These are phyloP conservation scores for Candida boleticola DNA, from an alignment of 805 yeast genomes.

Conservation along the genomic window DNA sequence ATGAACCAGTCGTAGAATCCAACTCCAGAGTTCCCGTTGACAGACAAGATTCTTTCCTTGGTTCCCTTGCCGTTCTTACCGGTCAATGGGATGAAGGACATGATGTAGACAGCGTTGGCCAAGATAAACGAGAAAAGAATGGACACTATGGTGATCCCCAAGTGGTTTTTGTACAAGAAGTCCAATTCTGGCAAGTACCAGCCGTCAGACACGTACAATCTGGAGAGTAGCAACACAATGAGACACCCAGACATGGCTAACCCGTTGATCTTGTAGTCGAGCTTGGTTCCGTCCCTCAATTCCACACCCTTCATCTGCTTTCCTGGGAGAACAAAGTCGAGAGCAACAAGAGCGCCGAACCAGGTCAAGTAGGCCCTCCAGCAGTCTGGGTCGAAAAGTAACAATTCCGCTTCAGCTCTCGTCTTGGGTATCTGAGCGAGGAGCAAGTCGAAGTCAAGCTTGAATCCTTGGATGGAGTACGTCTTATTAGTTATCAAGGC, in stretches of 20 bases:
- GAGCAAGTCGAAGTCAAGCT: constrained; percentile 40
- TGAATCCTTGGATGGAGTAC: constrained; percentile 51
- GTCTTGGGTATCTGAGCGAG: constrained; percentile 31
- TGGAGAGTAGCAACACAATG: constrained; percentile 40
- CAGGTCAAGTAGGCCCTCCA: constrained; percentile 70
- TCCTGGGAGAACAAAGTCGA: constrained; percentile 66
- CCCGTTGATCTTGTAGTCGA: constrained; percentile 84
- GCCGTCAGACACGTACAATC: constrained; percentile 47
- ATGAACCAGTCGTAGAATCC: constrained; percentile 89
- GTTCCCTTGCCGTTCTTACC: constrained; percentile 51
- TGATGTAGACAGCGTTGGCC: constrained; percentile 61
- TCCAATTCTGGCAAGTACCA: constrained; percentile 75
- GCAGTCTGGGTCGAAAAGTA: constrained; percentile 44
- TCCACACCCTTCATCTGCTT: constrained; percentile 58
- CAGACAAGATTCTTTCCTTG: constrained; percentile 70
- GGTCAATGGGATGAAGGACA: constrained; percentile 62
- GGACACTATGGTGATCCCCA: constrained; percentile 62
- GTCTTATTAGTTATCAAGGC: constrained; percentile 60
- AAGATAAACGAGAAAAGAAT: constrained; percentile 62
- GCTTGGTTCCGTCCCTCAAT: constrained; percentile 71
- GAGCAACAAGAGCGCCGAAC: constrained; percentile 62
- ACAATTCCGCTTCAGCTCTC: constrained; percentile 18
- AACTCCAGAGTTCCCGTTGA: constrained; percentile 83
- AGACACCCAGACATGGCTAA: constrained; percentile 43
- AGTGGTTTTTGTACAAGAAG: constrained; percentile 66